Base-by-base conservation (phyloP, 2,329 filamentous ascomycete species). In the Seiridium unicorne region DNA sequence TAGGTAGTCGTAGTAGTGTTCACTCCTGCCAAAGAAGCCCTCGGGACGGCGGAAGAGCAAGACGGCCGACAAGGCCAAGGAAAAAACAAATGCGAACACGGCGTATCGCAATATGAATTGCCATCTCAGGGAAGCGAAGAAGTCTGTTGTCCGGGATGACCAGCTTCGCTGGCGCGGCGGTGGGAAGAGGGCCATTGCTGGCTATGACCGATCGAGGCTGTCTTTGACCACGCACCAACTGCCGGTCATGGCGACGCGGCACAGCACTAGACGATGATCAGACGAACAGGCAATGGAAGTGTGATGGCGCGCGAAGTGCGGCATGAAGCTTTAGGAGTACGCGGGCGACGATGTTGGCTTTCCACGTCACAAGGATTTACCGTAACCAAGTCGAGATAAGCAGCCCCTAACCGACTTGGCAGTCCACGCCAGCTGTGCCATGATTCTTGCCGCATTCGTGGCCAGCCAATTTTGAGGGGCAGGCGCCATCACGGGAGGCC, bases 1-100 rank as follows among this genome's bases (percentile, higher is more conserved):
- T 56, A 67, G 65, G 57, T 66, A 67, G 51, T 70, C 64, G 51
- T 68, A 66, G 51, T 67, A 67, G 48, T 64, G 62, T 10, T 62
- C 61, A 55, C 59, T 62, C 26, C 55, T 44, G 35, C 58, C 61
- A 53, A 67, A 57, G 47, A 68, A 64, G 8, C 63, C 64, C 38
- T 68, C 68, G 5, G 65, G 61, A 8, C 62, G 62, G 32, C 61
- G 57, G 55, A 68, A 66, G 44, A 70, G 61, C 18, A 70, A 63
- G 44, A 68, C 38, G 55, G 57, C 64, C 13, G 65, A 67, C 10
- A 70, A 47, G 6, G 60, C 62, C 40, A 69, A 42, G 32, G 68
- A 69, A 42, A 67, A 44, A 58, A 67, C 38, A 32, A 66, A 68
- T 18, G 65, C 60, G 53, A 64, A 47, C 13, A 56, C 60, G 35